Percentiles rank a stretch among this genome's conserved stretches.
These are phyloP conservation scores for Sugiyamaella qingdaonensis DNA, from an alignment of 805 yeast genomes.

Conservation along the genomic window DNA sequence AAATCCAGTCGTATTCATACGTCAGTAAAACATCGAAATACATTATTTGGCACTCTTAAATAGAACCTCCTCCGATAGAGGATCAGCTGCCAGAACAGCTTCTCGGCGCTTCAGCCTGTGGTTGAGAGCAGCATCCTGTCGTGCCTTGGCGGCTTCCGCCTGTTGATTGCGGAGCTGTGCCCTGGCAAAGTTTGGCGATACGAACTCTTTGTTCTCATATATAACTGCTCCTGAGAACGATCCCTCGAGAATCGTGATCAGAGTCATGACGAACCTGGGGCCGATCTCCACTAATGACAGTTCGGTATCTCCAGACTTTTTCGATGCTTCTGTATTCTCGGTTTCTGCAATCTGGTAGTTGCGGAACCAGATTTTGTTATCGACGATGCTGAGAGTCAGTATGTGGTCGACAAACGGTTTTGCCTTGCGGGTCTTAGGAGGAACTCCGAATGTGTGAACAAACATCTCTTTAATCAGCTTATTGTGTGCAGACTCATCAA, in stretches of 20 bases:
- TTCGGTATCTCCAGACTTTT: slow-evolving; percentile 45
- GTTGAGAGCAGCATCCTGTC: slow-evolving; percentile 75
- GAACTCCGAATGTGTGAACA: slow-evolving; percentile 85
- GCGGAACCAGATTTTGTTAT: slow-evolving; percentile 92
- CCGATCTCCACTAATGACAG: slow-evolving; percentile 89
- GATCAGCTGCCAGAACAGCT: slow-evolving; percentile 68
- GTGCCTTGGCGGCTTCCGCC: slow-evolving; percentile 70
- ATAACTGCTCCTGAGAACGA: slow-evolving; percentile 97
- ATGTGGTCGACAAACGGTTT: slow-evolving; percentile 97
- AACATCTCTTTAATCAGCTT: slow-evolving; percentile 79
- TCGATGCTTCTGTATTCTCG: slow-evolving; percentile 37
- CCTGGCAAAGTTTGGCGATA: slow-evolving; percentile 91
- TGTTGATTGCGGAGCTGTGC: slow-evolving; percentile 78
- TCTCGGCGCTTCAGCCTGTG: slow-evolving; percentile 74
- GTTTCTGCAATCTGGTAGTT: slow-evolving; percentile 83
- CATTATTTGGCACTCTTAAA: slow-evolving; percentile 43
- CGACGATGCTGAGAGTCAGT: slow-evolving; percentile 86
- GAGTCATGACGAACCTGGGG: slow-evolving; percentile 90
- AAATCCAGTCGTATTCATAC: too few species aligned
- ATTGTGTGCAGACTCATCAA: slow-evolving; percentile 65
- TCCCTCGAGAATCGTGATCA: slow-evolving; percentile 88
- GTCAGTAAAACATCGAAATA: not conserved
- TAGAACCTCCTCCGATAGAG: slow-evolving; percentile 70
- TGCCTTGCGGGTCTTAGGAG: slow-evolving; percentile 84
- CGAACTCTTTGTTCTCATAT: slow-evolving; percentile 94